phyloP scores from a whole-genome alignment of 2,329 filamentous ascomycete species.

The Epichloe uncinata region DNA sequence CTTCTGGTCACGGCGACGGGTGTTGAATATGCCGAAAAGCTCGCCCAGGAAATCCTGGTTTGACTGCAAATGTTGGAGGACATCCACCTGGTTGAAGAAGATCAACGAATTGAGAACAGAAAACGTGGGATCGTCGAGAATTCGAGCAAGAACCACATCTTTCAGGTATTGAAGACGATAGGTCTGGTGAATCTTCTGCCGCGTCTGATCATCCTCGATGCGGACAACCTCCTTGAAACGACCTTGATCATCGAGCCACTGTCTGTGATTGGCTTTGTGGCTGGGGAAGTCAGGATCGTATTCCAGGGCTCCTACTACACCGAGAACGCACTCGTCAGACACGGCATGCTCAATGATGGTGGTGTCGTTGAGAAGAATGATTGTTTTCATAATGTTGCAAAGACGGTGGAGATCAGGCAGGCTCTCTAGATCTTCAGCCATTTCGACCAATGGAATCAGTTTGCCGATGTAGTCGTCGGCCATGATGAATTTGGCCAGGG shows the following conservation, averaged over 20 bases:
- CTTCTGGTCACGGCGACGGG: constrained; percentile 48
- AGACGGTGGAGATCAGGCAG: constrained; percentile 74
- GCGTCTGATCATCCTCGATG: constrained; percentile 70
- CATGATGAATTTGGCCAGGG: constrained; percentile 76
- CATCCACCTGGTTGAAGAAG: constrained; percentile 98
- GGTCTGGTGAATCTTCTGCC: constrained; percentile 88
- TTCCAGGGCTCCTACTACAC: constrained; percentile 89
- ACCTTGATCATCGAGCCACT: constrained; percentile 78
- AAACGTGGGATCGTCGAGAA: constrained; percentile 94
- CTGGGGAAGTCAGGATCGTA: constrained; percentile 97
- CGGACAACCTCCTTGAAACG: constrained; percentile 93
- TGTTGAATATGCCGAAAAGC: constrained; percentile 73
- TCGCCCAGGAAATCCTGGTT: constrained; percentile 70
- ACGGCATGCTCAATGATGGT: constrained; percentile 90
- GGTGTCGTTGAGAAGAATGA: constrained; percentile 90
- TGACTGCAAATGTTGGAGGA: constrained; percentile 83
- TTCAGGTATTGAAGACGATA: constrained; percentile 95
- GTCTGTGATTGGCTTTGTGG: constrained; percentile 93
- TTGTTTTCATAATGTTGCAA: constrained; percentile 95
- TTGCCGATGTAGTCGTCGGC: constrained; percentile 77
- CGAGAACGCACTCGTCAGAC: constrained; percentile 75
- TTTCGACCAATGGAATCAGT: constrained; percentile 70
- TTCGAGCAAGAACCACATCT: constrained; percentile 92
- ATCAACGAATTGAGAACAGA: constrained; percentile 95
- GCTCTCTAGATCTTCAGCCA: constrained; percentile 86